These are phyloP conservation scores for Candida endomychidarum DNA, from an alignment of 805 yeast species.

Conservation along the genomic window DNA sequence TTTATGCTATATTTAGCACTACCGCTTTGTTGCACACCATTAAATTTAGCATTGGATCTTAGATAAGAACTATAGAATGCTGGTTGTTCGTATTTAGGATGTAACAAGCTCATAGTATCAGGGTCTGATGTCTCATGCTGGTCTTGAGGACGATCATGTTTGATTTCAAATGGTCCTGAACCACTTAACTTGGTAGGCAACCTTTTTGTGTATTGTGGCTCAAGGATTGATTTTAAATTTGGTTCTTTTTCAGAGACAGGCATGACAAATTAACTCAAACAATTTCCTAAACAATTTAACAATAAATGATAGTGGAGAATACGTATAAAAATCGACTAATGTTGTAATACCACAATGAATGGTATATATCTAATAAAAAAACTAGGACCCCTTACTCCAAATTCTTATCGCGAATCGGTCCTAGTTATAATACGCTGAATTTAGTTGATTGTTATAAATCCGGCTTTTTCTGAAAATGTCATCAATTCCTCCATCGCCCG, in stretches of 20 bases:
- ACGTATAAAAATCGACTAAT: too few species aligned
- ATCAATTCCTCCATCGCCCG: constrained; percentile 33
- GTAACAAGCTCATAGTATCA: constrained; percentile 11
- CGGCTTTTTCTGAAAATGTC: not conserved
- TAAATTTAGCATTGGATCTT: constrained; percentile 59
- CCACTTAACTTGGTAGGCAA: not conserved
- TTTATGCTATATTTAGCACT: constrained; percentile 61
- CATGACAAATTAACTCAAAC: constrained; percentile 4
- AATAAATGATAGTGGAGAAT: too few species aligned
- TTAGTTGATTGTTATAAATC: not conserved
- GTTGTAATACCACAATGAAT: too few species aligned
- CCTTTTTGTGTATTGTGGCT: constrained; percentile 6
- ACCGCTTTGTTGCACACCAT: constrained; percentile 73
- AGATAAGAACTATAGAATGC: constrained; percentile 46
- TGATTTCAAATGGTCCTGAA: not conserved
- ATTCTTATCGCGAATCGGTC: constrained; percentile 8
- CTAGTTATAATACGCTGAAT: constrained; percentile 1
- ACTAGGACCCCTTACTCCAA: constrained; percentile 2
- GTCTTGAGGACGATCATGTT: not conserved
- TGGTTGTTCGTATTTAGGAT: constrained; percentile 15
- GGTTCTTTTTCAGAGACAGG: constrained; percentile 15
- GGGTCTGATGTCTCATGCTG: not conserved
- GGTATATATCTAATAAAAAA: not conserved
- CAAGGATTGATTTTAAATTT: constrained; percentile 1
- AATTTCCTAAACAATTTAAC: too few species aligned